Conservation (phyloP, 768 basidiomycete species). For the Panaeolus papilionaceus region DNA sequence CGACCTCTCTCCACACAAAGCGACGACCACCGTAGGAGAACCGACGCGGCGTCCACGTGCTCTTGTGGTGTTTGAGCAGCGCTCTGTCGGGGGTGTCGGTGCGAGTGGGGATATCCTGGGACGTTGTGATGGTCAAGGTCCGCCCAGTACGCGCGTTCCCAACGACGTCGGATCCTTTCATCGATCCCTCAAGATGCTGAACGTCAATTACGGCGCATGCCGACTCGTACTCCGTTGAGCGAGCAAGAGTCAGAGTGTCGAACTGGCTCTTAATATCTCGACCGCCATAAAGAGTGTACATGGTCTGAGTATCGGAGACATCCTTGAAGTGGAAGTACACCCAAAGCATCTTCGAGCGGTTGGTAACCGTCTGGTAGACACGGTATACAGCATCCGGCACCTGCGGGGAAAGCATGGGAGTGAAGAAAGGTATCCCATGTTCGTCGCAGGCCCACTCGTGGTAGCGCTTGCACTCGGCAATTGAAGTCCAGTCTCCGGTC, state of each 20-base stretch:
- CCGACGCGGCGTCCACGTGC: background rate
- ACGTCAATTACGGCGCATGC: background rate
- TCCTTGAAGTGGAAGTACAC: constrained; percentile 12
- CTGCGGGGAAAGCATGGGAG: constrained; percentile 7
- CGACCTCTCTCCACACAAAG: background rate
- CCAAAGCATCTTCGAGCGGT: background rate
- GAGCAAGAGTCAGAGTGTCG: background rate
- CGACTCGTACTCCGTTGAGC: background rate
- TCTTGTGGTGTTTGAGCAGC: constrained; percentile 2
- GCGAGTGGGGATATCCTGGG: constrained; percentile 2
- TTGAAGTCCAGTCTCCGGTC: constrained; percentile 6
- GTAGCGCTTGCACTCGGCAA: constrained; percentile 6
- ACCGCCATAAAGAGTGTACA: background rate
- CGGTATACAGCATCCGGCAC: background rate
- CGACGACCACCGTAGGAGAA: background rate
- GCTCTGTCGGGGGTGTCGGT: constrained; percentile 3
- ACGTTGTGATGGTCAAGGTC: background rate
- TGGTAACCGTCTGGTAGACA: background rate
- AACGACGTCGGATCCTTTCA: background rate
- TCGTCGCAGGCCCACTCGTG: background rate
- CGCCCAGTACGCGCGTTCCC: background rate
- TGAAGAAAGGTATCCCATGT: constrained; percentile 1
- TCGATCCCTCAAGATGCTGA: constrained; percentile 1
- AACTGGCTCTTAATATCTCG: background rate
- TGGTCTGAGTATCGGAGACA: background rate